Conservation (phyloP, 805 yeast genomes). For the Metschnikowia kofuensis region DNA sequence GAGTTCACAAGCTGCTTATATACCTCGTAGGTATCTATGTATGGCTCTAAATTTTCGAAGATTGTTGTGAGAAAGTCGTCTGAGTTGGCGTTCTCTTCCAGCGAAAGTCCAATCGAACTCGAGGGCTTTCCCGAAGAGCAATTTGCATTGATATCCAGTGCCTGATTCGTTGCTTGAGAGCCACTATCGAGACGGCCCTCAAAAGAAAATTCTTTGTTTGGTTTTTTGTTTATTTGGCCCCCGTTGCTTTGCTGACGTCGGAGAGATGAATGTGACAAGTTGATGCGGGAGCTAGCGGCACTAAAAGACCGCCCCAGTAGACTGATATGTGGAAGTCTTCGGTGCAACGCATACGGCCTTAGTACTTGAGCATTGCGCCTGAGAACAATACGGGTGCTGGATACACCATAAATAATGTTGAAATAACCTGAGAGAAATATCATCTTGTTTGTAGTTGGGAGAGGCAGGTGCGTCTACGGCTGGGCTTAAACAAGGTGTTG, state of each 20-base stretch:
- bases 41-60: slow-evolving; percentile 44
- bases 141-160: neutral
- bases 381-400: neutral
- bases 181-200: no score
- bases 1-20: slow-evolving; percentile 49
- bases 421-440: neutral
- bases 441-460: neutral
- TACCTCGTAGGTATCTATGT: slow-evolving; percentile 48
- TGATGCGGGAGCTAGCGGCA: slow-evolving; percentile 1
- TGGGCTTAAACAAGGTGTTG: neutral
- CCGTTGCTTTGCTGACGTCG: neutral
- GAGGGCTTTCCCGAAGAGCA: neutral
- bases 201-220: no score
- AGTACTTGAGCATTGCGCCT: neutral
- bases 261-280: neutral
- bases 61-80: slow-evolving; percentile 54
- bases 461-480: neutral
- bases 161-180: no score
- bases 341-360: neutral
- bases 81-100: slow-evolving; percentile 10
- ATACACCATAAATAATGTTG: neutral
- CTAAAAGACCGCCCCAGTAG: neutral
- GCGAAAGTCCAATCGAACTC: neutral
- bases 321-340: neutral
- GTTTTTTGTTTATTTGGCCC: neutral